Evolutionary conservation across 1,139 yeast species (phyloP).

Genomic region (Nadsonia starkeyi-henricii): DNA sequence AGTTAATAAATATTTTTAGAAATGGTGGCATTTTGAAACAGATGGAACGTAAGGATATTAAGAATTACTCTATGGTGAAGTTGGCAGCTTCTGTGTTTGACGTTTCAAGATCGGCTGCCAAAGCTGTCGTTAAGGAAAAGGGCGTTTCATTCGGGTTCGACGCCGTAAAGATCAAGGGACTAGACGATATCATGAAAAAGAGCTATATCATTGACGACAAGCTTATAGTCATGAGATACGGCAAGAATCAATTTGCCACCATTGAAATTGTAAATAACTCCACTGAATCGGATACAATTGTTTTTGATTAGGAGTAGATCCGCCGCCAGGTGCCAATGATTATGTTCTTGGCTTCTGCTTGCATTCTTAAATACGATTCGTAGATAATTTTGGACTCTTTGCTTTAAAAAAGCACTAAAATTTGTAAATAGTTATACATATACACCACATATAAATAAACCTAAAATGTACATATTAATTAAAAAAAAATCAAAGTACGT

Average conservation of each 20-base stretch:
- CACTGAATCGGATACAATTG: neutral
- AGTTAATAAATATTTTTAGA: slow-evolving; percentile 43
- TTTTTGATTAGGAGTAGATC: neutral
- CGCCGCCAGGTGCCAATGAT: too few species aligned
- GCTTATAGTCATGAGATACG: neutral
- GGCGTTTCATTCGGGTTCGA: slow-evolving; percentile 61
- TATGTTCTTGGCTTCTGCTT: too few species aligned
- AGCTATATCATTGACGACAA: neutral
- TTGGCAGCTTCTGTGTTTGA: slow-evolving; percentile 26
- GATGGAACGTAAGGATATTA: slow-evolving; percentile 27
- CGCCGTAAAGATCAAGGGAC: slow-evolving; percentile 14
- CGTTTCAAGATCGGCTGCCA: slow-evolving; percentile 44
- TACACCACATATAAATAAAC: too few species aligned
- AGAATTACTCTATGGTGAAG: slow-evolving; percentile 23
- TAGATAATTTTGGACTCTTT: too few species aligned
- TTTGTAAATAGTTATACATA: too few species aligned
- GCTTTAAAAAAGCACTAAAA: too few species aligned
- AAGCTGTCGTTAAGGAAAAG: slow-evolving; percentile 51
- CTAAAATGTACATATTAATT: too few species aligned
- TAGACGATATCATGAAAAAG: neutral
- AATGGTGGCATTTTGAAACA: slow-evolving; percentile 44
- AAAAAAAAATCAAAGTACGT: too few species aligned
- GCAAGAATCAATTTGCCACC: neutral
- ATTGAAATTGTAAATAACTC: neutral
- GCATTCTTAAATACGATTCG: too few species aligned